Evolutionary conservation across 768 basidiomycete genomes (phyloP).

Genomic region (Tulasnella sp.): DNA sequence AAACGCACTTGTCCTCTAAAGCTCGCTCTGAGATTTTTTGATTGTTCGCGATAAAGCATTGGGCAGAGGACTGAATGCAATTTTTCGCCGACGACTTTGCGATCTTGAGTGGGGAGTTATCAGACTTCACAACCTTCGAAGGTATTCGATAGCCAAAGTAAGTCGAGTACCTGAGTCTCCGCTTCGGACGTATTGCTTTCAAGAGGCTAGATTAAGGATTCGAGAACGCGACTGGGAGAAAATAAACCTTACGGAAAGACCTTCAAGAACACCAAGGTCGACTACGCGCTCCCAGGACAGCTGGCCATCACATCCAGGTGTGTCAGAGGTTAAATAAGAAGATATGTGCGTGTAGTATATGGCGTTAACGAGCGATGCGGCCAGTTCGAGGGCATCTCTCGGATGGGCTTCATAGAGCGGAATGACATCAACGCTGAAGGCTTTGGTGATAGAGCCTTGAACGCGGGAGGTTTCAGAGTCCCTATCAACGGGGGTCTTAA

Average conservation of each 20-base stretch:
- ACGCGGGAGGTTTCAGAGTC: not conserved
- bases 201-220: not conserved
- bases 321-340: not conserved
- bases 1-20: slow-evolving; percentile 5
- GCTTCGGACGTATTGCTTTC: not conserved
- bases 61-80: not conserved
- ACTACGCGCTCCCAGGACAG: not conserved
- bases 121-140: not conserved
- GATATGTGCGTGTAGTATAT: not conserved
- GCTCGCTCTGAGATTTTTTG: not conserved
- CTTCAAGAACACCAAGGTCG: slow-evolving; percentile 1
- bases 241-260: not conserved
- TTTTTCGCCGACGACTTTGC: not conserved
- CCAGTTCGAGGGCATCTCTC: not conserved
- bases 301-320: not conserved
- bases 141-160: not conserved
- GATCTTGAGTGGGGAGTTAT: not conserved
- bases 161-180: not conserved
- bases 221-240: not conserved
- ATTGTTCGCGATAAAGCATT: not conserved
- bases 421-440: not conserved
- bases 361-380: not conserved
- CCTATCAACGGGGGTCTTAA: not conserved
- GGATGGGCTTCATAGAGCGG: not conserved
- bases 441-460: not conserved